Conservation (phyloP, 371 early-diverging fungal genomes). For the Zopfochytrium polystomum region DNA sequence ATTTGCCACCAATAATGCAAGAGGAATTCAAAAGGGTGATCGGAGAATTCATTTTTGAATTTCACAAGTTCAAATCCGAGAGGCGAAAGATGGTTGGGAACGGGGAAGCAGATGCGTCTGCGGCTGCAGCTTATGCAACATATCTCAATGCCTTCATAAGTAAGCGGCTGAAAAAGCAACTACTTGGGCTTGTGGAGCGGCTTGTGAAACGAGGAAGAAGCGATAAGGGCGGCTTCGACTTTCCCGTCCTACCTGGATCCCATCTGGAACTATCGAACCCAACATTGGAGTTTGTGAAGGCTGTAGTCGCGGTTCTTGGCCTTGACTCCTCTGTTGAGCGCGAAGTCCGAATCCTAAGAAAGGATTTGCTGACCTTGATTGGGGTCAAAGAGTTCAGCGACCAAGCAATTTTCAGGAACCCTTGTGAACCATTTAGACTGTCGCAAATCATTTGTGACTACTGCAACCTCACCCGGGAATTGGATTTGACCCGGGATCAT, state of each 20-base stretch:
- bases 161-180: conserved; percentile 47
- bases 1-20: conserved; percentile 74
- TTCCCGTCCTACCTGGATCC: conserved; percentile 70
- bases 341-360: conserved; percentile 66
- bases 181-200: conserved; percentile 44
- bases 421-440: conserved; percentile 73
- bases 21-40: conserved; percentile 54
- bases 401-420: conserved; percentile 71
- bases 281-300: conserved; percentile 77
- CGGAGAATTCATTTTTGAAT: conserved; percentile 35
- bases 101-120: background rate
- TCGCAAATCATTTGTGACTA: conserved; percentile 81
- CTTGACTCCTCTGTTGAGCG: conserved; percentile 66
- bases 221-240: conserved; percentile 37
- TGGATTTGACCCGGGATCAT: conserved; percentile 86
- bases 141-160: conserved; percentile 48
- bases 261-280: conserved; percentile 57
- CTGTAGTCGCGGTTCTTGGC: conserved; percentile 64
- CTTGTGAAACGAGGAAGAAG: background rate
- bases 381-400: conserved; percentile 71
- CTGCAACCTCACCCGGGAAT: conserved; percentile 77
- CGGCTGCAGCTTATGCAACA: background rate
- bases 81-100: conserved; percentile 7
- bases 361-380: conserved; percentile 70
- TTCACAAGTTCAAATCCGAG: conserved; percentile 20